These are phyloP conservation scores for Acrodontium crateriforme DNA, from an alignment of 2,329 filamentous ascomycete species.

Conservation along the genomic window DNA sequence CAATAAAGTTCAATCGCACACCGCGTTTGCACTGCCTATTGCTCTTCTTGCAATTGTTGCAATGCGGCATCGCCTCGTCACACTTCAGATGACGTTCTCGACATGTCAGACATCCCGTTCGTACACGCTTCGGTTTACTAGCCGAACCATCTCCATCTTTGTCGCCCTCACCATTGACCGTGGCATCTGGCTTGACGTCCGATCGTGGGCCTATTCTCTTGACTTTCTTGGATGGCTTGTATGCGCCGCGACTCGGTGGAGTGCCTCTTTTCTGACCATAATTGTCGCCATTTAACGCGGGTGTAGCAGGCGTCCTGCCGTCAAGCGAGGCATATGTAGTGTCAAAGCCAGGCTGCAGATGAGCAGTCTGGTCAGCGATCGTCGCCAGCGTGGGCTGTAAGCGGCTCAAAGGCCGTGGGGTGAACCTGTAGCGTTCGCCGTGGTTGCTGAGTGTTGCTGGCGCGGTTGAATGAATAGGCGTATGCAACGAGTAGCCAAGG, in stretches of 20 bases:
- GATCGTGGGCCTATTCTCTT: conserved; percentile 17
- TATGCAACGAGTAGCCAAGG: no score
- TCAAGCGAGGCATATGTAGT: conserved; percentile 28
- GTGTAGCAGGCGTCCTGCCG: conserved; percentile 4
- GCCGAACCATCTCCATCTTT: conserved; percentile 20
- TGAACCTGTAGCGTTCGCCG: no score
- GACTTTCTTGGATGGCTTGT: conserved; percentile 18
- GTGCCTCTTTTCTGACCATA: conserved; percentile 14
- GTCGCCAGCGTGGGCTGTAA: conserved; percentile 24
- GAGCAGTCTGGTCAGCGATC: conserved; percentile 48
- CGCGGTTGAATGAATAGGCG: no score
- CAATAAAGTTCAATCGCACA: conserved; percentile 80
- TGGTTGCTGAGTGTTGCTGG: no score
- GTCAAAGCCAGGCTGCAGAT: conserved; percentile 76
- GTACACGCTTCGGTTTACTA: conserved; percentile 66
- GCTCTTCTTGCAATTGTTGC: conserved; percentile 77
- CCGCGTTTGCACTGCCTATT: conserved; percentile 75
- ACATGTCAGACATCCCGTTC: conserved; percentile 84
- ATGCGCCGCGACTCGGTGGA: conserved; percentile 11
- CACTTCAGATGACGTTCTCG: conserved; percentile 83
- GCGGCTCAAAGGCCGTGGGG: no score
- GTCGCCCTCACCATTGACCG: conserved; percentile 17
- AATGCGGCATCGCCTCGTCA: conserved; percentile 56
- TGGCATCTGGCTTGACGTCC: conserved; percentile 11
- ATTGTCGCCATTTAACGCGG: conserved; percentile 1